These are phyloP conservation scores for Penicillium sp. DNA, from an alignment of 2,329 filamentous ascomycete genomes.

Conservation along the genomic window DNA sequence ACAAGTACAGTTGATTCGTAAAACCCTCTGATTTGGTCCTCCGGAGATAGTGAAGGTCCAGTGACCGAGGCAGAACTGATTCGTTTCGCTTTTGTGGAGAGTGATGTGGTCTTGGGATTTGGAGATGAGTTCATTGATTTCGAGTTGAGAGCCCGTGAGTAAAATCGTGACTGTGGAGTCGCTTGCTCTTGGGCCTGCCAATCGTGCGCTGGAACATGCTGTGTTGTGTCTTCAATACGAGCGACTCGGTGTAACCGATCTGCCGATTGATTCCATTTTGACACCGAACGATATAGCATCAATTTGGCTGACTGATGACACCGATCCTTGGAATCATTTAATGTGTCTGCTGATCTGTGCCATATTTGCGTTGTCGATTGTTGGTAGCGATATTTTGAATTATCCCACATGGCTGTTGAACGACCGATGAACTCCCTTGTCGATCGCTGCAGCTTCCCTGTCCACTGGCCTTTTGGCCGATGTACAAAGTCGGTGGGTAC, in stretches of 20 bases:
- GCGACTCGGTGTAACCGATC: slow-evolving; percentile 7
- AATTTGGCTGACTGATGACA: slow-evolving; percentile 13
- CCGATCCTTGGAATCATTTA: slow-evolving; percentile 9
- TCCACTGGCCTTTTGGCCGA: slow-evolving; percentile 5
- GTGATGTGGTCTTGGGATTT: background rate
- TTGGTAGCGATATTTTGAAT: slow-evolving; percentile 13
- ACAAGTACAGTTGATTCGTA: slow-evolving; percentile 8
- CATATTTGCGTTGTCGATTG: slow-evolving; percentile 14
- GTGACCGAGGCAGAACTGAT: background rate
- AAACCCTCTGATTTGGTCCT: slow-evolving; percentile 11
- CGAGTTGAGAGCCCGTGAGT: background rate
- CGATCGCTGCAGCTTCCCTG: slow-evolving; percentile 15
- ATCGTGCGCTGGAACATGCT: background rate
- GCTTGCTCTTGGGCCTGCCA: background rate
- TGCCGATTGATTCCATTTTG: slow-evolving; percentile 11
- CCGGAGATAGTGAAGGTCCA: background rate
- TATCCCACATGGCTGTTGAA: slow-evolving; percentile 8
- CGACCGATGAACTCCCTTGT: slow-evolving; percentile 12
- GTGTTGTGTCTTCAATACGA: background rate
- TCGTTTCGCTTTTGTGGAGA: background rate
- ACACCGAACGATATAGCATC: slow-evolving; percentile 8
- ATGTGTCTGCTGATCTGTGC: slow-evolving; percentile 15
- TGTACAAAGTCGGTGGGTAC: slow-evolving; percentile 1
- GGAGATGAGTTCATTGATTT: background rate
- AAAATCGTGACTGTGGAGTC: background rate